Percentiles rank a stretch among this genome's conserved stretches.
Evolutionary conservation across 345 rosid genomes (phyloP).

Genomic region (Raphanus sativus): DNA sequence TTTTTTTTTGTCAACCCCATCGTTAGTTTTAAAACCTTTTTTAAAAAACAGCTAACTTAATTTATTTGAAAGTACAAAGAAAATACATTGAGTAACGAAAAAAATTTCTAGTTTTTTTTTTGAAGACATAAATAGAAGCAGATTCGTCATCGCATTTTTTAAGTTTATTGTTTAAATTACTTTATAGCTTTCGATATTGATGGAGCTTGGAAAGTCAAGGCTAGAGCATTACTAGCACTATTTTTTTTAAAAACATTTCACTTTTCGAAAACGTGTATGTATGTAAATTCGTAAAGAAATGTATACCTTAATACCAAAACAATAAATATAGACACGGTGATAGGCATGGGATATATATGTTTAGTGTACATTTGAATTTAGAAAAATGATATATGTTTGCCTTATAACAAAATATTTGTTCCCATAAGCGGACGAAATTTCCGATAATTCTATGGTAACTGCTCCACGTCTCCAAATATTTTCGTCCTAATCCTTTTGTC

Average conservation of each 20-base stretch:
- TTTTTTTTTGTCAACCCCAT: too few relatives aligned
- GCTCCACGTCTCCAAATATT: constrained; percentile 32
- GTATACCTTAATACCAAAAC: background rate
- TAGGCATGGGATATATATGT: background rate
- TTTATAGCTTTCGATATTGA: background rate
- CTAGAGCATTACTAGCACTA: background rate
- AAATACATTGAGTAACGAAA: background rate
- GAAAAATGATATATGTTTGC: constrained; percentile 6
- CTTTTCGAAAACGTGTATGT: background rate
- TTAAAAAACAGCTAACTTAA: background rate
- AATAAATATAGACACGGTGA: background rate
- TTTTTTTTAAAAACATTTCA: constrained; percentile 1
- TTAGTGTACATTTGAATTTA: background rate
- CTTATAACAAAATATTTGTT: background rate
- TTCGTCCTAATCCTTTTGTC: constrained; percentile 34
- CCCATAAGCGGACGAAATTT: background rate
- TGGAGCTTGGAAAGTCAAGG: constrained; percentile 17
- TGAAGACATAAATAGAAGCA: background rate
- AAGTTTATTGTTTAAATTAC: constrained; percentile 3
- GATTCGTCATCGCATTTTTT: background rate
- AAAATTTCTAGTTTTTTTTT: background rate
- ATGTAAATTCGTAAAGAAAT: background rate
- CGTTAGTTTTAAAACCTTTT: background rate
- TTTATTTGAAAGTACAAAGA: background rate
- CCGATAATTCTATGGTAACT: constrained; percentile 23